Percentiles rank a stretch among this genome's conserved stretches.
Conservation (phyloP, 495 filamentous ascomycete genomes). For the Rhypophila decipiens region DNA sequence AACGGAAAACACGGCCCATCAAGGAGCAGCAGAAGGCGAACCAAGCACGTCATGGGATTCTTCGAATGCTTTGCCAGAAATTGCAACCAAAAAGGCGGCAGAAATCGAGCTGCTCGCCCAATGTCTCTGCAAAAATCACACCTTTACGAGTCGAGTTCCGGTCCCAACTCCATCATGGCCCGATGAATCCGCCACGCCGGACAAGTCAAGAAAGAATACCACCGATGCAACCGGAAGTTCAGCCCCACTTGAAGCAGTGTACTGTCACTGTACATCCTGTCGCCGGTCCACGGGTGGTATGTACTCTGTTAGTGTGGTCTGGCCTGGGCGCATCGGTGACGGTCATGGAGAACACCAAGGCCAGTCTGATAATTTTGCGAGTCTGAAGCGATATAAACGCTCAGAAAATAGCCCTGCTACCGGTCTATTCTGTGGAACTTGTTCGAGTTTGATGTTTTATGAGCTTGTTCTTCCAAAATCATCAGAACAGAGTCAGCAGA, state of each 20-base stretch:
- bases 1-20: no score
- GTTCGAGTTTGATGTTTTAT: slow-evolving; percentile 40
- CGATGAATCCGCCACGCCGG: no score
- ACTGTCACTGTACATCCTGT: slow-evolving; percentile 41
- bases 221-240: no score
- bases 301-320: slow-evolving; percentile 14
- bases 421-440: slow-evolving; percentile 40
- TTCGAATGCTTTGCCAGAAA: no score
- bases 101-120: slow-evolving; percentile 15
- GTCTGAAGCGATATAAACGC: slow-evolving; percentile 30
- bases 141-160: slow-evolving; percentile 19
- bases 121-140: slow-evolving; percentile 27
- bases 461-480: no score
- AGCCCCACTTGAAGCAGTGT: slow-evolving; percentile 20
- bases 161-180: no score
- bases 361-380: no score
- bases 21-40: no score
- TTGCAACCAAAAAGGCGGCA: not conserved
- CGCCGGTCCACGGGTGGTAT: slow-evolving; percentile 30
- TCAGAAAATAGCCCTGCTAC: slow-evolving; percentile 15
- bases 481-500: no score
- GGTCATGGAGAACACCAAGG: slow-evolving; percentile 2
- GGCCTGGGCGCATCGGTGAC: slow-evolving; percentile 14
- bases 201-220: no score
- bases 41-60: no score